Evolutionary conservation across 768 basidiomycete species (phyloP), one percentile per base, ranked within the genome.

Genomic region (Antrodiella citrinella): DNA sequence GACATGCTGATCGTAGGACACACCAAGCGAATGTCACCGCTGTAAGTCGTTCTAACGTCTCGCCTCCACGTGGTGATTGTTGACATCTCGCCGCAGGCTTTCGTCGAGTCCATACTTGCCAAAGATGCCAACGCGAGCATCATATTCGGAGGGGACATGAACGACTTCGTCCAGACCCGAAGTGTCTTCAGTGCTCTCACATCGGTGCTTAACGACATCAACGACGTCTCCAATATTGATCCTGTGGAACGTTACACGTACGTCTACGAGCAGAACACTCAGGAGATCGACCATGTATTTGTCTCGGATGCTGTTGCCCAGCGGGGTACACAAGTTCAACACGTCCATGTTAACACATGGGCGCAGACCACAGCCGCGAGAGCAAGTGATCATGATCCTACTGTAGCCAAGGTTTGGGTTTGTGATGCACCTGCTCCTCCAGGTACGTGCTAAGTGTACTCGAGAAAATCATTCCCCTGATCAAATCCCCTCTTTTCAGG

Each of bases 271-370:
- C 75, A 79, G 57, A 76, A 79, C 60, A 68, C 68, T 3, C 68
- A 82, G 60, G 76, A 80, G 55, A 73, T 83, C 43, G 80, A 82
- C 61, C 80, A 83, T 57, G 66, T 72, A 15, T 76, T 81, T 57
- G 62, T 82, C 45, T 78, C 76, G 4, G 55, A 65, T 15, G 71
- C 73, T 4, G 60, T 83, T 30, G 66, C 62, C 41, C 45, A 51
- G 25, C 65, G 74, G n/a, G 66, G 67, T 7, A 67, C 68, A 10
- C 62, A 73, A 49, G 73, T 76, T 35, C 75, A 83, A 54, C 80
- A 82, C 53, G 69, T 82, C 20, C 81, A 82, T 60, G 71, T 80
- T 21, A 82, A 82, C 56, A 80, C 74, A 48, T 81, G 78, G 78
- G 67, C 75, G 10, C 59, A 69, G 15, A 66, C 66, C 3, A 54